These are phyloP conservation scores for Citrullus colocynthis DNA, from an alignment of 306 rosid species.

Conservation along the genomic window DNA sequence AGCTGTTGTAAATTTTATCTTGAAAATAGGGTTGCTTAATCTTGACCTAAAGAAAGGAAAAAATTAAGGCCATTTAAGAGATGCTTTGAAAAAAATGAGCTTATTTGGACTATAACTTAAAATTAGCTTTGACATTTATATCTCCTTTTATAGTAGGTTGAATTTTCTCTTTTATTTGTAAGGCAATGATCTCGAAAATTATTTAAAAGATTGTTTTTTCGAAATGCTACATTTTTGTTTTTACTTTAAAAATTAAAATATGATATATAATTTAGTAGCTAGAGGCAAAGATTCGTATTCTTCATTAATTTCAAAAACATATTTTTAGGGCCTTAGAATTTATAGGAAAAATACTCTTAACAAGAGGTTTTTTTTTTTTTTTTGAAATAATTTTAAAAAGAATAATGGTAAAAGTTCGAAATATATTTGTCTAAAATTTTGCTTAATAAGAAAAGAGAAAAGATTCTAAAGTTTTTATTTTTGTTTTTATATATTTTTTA, in stretches of 20 bases:
- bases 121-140: background rate
- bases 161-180: too few species aligned
- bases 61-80: background rate
- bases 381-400: background rate
- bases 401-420: background rate
- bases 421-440: background rate
- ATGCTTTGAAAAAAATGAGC: background rate
- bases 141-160: too few species aligned
- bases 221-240: too few species aligned
- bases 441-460: too few species aligned
- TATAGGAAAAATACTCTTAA: background rate
- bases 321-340: background rate
- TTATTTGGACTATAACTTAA: background rate
- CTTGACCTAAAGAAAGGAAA: background rate
- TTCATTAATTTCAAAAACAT: background rate
- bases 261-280: background rate
- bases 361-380: background rate
- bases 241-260: background rate
- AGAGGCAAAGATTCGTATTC: background rate
- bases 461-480: too few species aligned
- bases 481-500: too few species aligned
- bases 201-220: too few species aligned
- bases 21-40: background rate
- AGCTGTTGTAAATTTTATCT: background rate
- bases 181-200: background rate